These are phyloP conservation scores for Blastocystis sp. DNA, from an alignment of 352 stramenopile genomes.

Conservation along the genomic window DNA sequence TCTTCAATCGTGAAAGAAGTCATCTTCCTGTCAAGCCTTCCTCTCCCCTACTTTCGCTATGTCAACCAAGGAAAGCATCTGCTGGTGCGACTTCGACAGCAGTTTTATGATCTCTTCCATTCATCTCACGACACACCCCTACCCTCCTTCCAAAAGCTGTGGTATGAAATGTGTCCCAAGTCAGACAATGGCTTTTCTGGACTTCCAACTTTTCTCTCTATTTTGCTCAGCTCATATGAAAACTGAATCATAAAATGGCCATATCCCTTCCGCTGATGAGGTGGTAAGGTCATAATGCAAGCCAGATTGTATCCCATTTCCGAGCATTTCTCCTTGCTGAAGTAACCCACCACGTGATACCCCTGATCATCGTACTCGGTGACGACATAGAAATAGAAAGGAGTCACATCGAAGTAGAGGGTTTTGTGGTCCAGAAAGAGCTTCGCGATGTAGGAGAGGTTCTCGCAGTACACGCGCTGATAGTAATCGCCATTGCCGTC, in stretches of 20 bases:
- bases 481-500: conserved; percentile 68
- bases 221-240: conserved; percentile 79
- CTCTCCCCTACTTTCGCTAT: conserved; percentile 67
- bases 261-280: conserved; percentile 79
- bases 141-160: conserved; percentile 66
- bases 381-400: conserved; percentile 83
- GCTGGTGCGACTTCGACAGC: conserved; percentile 66
- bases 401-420: conserved; percentile 82
- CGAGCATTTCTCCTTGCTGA: conserved; percentile 80
- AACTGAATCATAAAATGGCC: conserved; percentile 82
- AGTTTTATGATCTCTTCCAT: conserved; percentile 72
- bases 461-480: conserved; percentile 78
- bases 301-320: conserved; percentile 80
- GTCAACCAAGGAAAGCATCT: conserved; percentile 59
- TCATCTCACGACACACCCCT: background rate
- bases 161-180: conserved; percentile 73
- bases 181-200: conserved; percentile 82
- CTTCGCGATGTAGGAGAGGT: conserved; percentile 81
- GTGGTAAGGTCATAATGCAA: conserved; percentile 82
- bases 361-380: conserved; percentile 75
- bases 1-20: conserved; percentile 80
- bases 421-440: conserved; percentile 86
- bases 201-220: conserved; percentile 79
- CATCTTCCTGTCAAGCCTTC: conserved; percentile 64
- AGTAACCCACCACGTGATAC: conserved; percentile 82